A percentile compares a stretch with the other conserved stretches of the same genome.
phyloP scores from a whole-genome alignment of 1,139 yeast species.

The Saccharomyces uvarum region DNA sequence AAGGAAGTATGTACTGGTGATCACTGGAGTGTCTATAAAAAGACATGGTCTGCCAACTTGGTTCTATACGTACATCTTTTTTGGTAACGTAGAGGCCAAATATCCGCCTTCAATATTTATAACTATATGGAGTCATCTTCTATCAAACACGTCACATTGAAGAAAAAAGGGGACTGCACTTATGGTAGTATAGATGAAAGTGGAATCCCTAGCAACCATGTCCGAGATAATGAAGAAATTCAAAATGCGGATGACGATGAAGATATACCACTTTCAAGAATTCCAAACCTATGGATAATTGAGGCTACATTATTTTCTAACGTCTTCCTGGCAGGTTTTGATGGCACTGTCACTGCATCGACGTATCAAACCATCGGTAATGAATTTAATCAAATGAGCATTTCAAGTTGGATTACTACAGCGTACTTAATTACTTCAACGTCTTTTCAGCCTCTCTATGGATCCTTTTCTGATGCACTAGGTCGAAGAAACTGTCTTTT shows the following conservation, averaged over 20 bases:
- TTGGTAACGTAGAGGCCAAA: too few species aligned
- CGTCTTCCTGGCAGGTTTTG: constrained; percentile 48
- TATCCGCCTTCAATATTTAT: too few species aligned
- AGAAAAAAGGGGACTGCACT: background rate
- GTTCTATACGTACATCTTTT: too few species aligned
- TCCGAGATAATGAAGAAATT: background rate
- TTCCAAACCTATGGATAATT: constrained; percentile 12
- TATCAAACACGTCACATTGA: background rate
- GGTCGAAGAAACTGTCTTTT: constrained; percentile 55
- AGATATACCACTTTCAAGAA: constrained; percentile 6
- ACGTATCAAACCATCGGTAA: constrained; percentile 50
- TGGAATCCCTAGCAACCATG: background rate
- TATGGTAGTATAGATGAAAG: background rate
- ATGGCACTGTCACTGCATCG: constrained; percentile 50
- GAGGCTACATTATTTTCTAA: constrained; percentile 14
- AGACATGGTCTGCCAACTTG: background rate
- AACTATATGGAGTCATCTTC: background rate
- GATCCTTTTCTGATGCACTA: constrained; percentile 70
- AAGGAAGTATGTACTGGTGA: too few species aligned
- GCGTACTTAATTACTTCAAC: constrained; percentile 50
- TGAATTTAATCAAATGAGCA: constrained; percentile 44
- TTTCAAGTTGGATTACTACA: constrained; percentile 54
- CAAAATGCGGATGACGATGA: constrained; percentile 6
- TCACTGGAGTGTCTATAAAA: too few species aligned
- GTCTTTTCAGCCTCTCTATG: constrained; percentile 66